A percentile compares a stretch with the other conserved stretches of the same genome.
Conservation (phyloP, 495 filamentous ascomycete genomes). For the Hyaloscypha finlandica region DNA sequence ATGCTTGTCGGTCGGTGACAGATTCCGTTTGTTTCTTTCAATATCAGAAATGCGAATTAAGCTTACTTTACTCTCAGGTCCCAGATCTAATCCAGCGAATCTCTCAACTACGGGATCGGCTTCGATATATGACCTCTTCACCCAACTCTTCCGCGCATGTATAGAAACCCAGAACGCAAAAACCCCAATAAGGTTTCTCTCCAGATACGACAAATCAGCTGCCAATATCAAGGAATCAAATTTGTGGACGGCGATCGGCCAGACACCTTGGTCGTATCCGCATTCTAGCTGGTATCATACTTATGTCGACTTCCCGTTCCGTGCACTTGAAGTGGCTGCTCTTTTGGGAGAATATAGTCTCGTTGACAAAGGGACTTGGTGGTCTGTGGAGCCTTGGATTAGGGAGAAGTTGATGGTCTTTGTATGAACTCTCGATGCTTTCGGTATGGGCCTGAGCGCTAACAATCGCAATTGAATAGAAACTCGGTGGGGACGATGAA, state of each 20-base stretch:
- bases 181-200: constrained; percentile 10
- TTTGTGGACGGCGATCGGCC: constrained; percentile 47
- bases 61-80: background rate
- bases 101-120: background rate
- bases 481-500: constrained; percentile 2
- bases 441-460: background rate
- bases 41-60: background rate
- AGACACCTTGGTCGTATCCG: constrained; percentile 30
- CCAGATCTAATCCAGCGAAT: constrained; percentile 14
- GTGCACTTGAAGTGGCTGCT: constrained; percentile 42
- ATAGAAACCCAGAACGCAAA: constrained; percentile 3
- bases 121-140: constrained; percentile 5
- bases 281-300: constrained; percentile 50
- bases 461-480: background rate
- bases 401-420: constrained; percentile 8
- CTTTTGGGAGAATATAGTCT: constrained; percentile 44
- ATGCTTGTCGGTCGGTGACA: constrained; percentile 5
- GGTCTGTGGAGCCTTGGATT: constrained; percentile 12
- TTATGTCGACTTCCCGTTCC: constrained; percentile 45
- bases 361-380: constrained; percentile 43
- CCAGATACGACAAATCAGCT: constrained; percentile 46
- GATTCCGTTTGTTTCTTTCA: background rate
- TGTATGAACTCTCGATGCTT: constrained; percentile 8
- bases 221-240: constrained; percentile 50
- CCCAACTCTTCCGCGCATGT: constrained; percentile 6